Conservation (phyloP, 306 rosid genomes). For the Sesbania bispinosa region DNA sequence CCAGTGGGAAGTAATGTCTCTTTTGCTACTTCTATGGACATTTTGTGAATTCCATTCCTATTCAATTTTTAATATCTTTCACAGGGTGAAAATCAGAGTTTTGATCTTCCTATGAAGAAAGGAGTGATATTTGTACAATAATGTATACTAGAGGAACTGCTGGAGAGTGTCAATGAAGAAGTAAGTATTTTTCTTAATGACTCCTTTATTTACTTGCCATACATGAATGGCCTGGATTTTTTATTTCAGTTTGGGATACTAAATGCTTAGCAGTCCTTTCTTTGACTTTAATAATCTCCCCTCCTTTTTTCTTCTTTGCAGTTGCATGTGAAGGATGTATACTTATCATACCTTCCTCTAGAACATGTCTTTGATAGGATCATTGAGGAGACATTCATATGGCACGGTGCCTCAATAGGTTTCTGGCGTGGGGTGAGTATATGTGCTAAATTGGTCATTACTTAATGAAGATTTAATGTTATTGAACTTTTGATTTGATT, state of each 20-base stretch:
- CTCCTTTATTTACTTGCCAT: conserved; percentile 20
- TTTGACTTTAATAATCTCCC: conserved; percentile 9
- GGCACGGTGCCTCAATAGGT: too few species aligned
- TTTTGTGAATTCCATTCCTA: conserved; percentile 25
- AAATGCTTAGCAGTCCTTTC: conserved; percentile 21
- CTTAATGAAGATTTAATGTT: conserved; percentile 6
- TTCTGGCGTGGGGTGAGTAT: too few species aligned
- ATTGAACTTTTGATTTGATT: conserved; percentile 10
- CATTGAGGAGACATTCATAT: too few species aligned
- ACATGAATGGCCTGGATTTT: background rate
- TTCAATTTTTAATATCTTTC: too few species aligned
- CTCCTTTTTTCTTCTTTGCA: conserved; percentile 33
- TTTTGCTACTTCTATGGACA: background rate
- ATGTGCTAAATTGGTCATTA: background rate
- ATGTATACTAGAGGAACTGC: conserved; percentile 97
- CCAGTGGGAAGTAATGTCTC: background rate
- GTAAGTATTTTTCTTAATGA: conserved; percentile 37
- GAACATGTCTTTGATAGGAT: too few species aligned
- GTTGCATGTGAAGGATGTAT: conserved; percentile 72
- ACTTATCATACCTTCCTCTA: too few species aligned
- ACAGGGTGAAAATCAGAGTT: conserved; percentile 68
- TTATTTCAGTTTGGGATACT: background rate
- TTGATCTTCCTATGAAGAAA: conserved; percentile 77
- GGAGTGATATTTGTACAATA: conserved; percentile 79
- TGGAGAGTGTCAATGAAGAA: conserved; percentile 63